Conservation (phyloP, 768 basidiomycete genomes). For the Boletus sp. region DNA sequence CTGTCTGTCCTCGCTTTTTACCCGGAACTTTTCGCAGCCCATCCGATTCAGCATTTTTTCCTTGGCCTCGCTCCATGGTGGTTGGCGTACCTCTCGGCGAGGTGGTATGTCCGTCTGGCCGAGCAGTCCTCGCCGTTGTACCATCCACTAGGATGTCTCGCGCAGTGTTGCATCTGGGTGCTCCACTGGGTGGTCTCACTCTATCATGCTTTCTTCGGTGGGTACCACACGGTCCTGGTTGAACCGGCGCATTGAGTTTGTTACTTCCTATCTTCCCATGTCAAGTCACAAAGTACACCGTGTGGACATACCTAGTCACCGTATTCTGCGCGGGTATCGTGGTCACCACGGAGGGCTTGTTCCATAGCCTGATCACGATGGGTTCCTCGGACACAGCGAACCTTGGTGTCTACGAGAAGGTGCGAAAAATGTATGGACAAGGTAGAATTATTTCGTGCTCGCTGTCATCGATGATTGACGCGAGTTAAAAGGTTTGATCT, state of each 20-base stretch:
- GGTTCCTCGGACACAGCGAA: constrained; percentile 6
- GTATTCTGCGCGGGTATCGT: constrained; percentile 15
- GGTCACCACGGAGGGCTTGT: constrained; percentile 19
- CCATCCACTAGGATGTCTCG: constrained; percentile 25
- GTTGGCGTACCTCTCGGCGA: constrained; percentile 18
- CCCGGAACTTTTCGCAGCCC: constrained; percentile 6
- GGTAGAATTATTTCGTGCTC: neutral
- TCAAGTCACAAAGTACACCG: constrained; percentile 14
- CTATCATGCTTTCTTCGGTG: constrained; percentile 23
- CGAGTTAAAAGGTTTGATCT: constrained; percentile 5
- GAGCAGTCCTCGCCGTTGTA: constrained; percentile 21
- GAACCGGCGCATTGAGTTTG: neutral
- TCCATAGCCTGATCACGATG: constrained; percentile 18
- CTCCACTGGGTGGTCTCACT: constrained; percentile 21
- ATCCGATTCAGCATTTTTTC: constrained; percentile 18
- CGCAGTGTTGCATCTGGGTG: constrained; percentile 25
- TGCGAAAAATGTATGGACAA: constrained; percentile 15
- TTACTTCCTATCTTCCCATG: neutral
- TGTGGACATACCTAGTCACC: constrained; percentile 18
- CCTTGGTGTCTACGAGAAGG: constrained; percentile 18
- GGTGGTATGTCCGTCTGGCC: constrained; percentile 22
- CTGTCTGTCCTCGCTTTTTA: constrained; percentile 17
- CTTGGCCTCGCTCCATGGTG: constrained; percentile 22
- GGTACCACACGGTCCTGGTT: neutral
- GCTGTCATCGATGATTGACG: neutral